Evolutionary conservation across 257 asterid genomes (phyloP), one percentile per base, ranked within the genome.

Genomic region (Phtheirospermum japonicum): DNA sequence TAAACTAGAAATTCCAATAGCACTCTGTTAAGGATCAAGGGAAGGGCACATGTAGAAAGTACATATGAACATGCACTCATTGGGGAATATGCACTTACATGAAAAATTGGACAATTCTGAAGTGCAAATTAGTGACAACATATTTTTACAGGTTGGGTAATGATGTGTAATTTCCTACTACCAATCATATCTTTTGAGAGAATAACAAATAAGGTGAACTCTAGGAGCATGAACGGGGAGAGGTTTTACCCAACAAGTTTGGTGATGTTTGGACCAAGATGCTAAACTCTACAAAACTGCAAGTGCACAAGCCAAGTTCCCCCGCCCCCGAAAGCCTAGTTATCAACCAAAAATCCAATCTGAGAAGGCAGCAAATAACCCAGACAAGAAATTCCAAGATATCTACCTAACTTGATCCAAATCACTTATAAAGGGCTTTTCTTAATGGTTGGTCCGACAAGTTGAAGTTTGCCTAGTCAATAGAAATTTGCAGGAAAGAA

Each of bases 131-230:
- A 20, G 50, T 10, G 14, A 42, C n/a, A 61, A 53, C 49, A 54
- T 9, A 62, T 5, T 31, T 45, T 61, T 61, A 31, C 64, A n/a
- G n/a, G n/a, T n/a, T n/a, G n/a, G n/a, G n/a, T n/a, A n/a, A 20
- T 49, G 59, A 45, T 57, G 59, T 18, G n/a, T 30, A 14, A 54
- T 30, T 23, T 43, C 64, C 28, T 32, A 56, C 32, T n/a, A n/a
- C n/a, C n/a, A n/a, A n/a, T n/a, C n/a, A n/a, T n/a, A n/a, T n/a
- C n/a, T n/a, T n/a, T n/a, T n/a, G n/a, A n/a, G n/a, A 19, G 10
- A 67, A 26, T 2, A 32, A 9, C 31, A 58, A 49, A 45, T 17
- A 4, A 67, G 53, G 20, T 19, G 14, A 36, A 60, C 17, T 43
- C 30, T 5, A 23, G 56, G 16, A 43, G 42, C n/a, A n/a, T n/a